Conservation (phyloP, 2,329 filamentous ascomycete genomes). For the Scolecobasidium constrictum region DNA sequence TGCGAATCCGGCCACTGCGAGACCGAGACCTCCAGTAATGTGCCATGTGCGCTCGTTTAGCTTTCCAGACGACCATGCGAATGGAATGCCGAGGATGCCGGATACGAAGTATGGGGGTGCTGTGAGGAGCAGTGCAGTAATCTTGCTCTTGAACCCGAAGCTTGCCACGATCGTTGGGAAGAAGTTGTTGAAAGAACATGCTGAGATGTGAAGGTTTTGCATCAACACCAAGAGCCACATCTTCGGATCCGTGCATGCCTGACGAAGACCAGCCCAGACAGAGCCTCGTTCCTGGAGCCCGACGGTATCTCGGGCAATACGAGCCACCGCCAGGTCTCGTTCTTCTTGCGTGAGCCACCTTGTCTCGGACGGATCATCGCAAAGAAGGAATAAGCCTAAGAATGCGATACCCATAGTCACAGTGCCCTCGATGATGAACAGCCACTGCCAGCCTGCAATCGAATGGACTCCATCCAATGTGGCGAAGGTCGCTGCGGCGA, state of each 20-base stretch:
- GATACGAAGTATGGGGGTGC: not conserved
- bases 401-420: conserved; percentile 36
- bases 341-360: conserved; percentile 40
- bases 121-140: conserved; percentile 37
- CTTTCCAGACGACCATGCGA: conserved; percentile 31
- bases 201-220: conserved; percentile 29
- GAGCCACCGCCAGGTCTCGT: conserved; percentile 33
- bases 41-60: conserved; percentile 37
- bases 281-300: conserved; percentile 12
- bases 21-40: conserved; percentile 35
- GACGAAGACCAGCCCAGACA: conserved; percentile 15
- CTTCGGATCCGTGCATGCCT: conserved; percentile 21
- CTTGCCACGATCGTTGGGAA: conserved; percentile 55
- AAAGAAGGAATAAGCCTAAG: conserved; percentile 39
- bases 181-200: conserved; percentile 34
- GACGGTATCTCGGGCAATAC: conserved; percentile 22
- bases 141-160: conserved; percentile 48
- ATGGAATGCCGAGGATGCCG: conserved; percentile 1
- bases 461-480: conserved; percentile 36
- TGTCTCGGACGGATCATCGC: conserved; percentile 35
- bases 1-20: conserved; percentile 32
- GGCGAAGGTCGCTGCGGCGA: conserved; percentile 42
- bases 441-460: conserved; percentile 39
- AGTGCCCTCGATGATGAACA: conserved; percentile 39
- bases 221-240: conserved; percentile 13